Evolutionary conservation across 176 grass and related monocot genomes (phyloP), one percentile per base, ranked within the genome.

Genomic region (Elymus sibiricus): DNA sequence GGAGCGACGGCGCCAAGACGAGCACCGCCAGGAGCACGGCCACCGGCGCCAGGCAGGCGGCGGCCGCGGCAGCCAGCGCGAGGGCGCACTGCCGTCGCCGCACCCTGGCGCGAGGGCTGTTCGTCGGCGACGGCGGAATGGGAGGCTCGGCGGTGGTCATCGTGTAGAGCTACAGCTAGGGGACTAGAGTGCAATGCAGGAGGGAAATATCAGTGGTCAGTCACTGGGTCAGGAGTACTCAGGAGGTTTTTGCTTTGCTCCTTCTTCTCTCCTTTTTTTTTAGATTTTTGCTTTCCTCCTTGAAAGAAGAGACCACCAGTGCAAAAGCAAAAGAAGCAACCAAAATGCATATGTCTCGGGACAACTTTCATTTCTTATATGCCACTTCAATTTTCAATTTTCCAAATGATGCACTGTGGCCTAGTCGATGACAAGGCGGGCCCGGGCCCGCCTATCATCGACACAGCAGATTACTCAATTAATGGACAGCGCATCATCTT

Each of bases 21-120:
- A 88, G 74, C 74, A 88, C 64, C 27, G 64, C 80, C 74, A 88
- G 74, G 86, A 78, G 77, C 51, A 88, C 74, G 40, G 44, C 24
- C 40, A 88, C 5, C 1, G 81, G 74, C 53, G 74, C 87, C 0
- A 88, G 63, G 64, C 62, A 83, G 0, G 86, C 49, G 0, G 80
- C 80, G 4, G 35, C 35, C 6, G 64, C 28, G 10, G 64, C 86
- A 1, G 86, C 80, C 7, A 62, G 37, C 11, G 29, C 75, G 0
- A 65, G 16, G 2, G 8, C n/a, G 53, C 64, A 88, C 81, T 88
- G 87, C 28, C 73, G 64, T 7, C 64, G 74, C 74, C 53, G 61
- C 32, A 51, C 14, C 13, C 63, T 7, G 42, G 14, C 22, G 25
- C 32, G 7, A 4, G 44, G 13, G 12, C 32, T 80, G 46, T 6